A percentile compares a stretch with the other conserved stretches of the same genome.
Evolutionary conservation across 2,329 filamentous ascomycete genomes (phyloP).

Genomic region (Geosmithia flava): DNA sequence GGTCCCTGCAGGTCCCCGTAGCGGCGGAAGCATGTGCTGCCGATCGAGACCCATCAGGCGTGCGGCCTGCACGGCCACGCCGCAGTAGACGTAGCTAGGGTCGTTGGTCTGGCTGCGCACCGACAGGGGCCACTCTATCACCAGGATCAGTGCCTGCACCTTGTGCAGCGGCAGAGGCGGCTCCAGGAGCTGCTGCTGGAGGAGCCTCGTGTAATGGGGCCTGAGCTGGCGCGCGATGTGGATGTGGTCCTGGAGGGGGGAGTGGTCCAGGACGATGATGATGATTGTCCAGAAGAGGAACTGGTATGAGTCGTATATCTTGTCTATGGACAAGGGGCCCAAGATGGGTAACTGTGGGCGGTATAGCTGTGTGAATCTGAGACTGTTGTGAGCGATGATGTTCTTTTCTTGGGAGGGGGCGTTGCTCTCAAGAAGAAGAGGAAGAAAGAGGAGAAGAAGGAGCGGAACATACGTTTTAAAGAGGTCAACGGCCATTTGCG

Average conservation of each 20-base stretch:
- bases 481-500: not conserved
- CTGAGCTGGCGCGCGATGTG: conserved; percentile 10
- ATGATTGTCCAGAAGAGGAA: conserved; percentile 18
- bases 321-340: conserved; percentile 10
- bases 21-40: conserved; percentile 7
- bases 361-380: not conserved
- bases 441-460: not conserved
- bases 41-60: conserved; percentile 14
- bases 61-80: conserved; percentile 15
- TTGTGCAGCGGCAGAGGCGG: conserved; percentile 13
- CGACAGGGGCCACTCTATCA: conserved; percentile 15
- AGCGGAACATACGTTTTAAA: not conserved
- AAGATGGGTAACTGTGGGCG: conserved; percentile 12
- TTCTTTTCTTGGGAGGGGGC: not conserved
- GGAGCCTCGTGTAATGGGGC: conserved; percentile 10
- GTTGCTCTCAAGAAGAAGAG: not conserved
- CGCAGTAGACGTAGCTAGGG: conserved; percentile 16
- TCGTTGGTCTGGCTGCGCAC: conserved; percentile 11
- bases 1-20: conserved; percentile 7
- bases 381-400: not conserved
- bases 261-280: conserved; percentile 9
- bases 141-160: conserved; percentile 14
- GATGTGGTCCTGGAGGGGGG: conserved; percentile 6
- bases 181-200: conserved; percentile 8
- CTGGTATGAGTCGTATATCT: conserved; percentile 10